These are phyloP conservation scores for Debaryomycetaceae sp. DNA, from an alignment of 1,139 yeast species.

Conservation along the genomic window DNA sequence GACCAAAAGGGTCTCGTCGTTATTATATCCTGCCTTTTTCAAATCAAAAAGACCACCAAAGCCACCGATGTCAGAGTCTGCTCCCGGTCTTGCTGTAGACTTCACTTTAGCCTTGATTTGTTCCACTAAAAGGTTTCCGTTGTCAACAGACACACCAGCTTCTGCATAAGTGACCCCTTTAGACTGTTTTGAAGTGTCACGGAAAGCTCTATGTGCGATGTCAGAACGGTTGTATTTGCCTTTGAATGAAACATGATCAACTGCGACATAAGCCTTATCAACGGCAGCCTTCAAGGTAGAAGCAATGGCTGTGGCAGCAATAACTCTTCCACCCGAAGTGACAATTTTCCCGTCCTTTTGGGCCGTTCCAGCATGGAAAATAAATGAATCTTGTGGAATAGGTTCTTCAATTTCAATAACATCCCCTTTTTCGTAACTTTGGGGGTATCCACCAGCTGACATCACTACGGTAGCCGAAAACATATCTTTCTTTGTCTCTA, in stretches of 20 bases:
- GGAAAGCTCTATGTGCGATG: slow-evolving; percentile 94
- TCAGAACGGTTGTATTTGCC: slow-evolving; percentile 85
- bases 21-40: slow-evolving; percentile 79
- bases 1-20: slow-evolving; percentile 74
- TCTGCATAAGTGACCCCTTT: slow-evolving; percentile 76
- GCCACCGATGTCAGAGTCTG: slow-evolving; percentile 98
- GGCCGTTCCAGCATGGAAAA: slow-evolving; percentile 95
- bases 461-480: slow-evolving; percentile 90
- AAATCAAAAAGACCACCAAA: slow-evolving; percentile 96
- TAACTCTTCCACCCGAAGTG: slow-evolving; percentile 95
- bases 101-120: slow-evolving; percentile 87
- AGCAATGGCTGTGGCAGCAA: slow-evolving; percentile 90
- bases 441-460: slow-evolving; percentile 98
- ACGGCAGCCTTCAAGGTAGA: slow-evolving; percentile 75
- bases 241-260: slow-evolving; percentile 65
- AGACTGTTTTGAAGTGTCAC: slow-evolving; percentile 35
- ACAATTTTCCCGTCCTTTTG: slow-evolving; percentile 56
- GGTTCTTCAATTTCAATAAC: slow-evolving; percentile 58
- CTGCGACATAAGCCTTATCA: slow-evolving; percentile 81
- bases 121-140: slow-evolving; percentile 87
- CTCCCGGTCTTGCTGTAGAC: slow-evolving; percentile 94
- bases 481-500: slow-evolving; percentile 56
- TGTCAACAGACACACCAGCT: slow-evolving; percentile 97
- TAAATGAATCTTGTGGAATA: slow-evolving; percentile 53
- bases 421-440: slow-evolving; percentile 80